A percentile compares a stretch with the other conserved stretches of the same genome.
phyloP scores from a whole-genome alignment of 1,284 basidiomycete species.

The Cystobasidium pallidum region DNA sequence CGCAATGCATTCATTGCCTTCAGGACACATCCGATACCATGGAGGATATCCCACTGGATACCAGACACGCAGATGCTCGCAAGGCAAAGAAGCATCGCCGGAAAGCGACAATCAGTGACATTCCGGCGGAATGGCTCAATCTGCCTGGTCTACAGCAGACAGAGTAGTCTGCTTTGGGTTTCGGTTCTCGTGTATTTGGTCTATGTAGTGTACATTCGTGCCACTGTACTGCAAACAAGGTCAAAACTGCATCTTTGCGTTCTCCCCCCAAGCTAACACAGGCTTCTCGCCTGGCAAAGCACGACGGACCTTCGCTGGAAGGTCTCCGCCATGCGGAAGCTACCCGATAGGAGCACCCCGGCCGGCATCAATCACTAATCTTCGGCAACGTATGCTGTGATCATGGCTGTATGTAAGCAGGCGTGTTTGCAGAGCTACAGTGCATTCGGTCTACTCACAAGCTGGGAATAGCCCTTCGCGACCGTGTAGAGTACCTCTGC shows the following conservation, averaged over 20 bases:
- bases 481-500: slow-evolving; percentile 26
- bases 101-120: slow-evolving; percentile 53
- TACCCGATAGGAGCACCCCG: too few species aligned
- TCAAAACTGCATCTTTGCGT: too few species aligned
- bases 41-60: slow-evolving; percentile 55
- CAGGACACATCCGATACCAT: slow-evolving; percentile 51
- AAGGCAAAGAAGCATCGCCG: slow-evolving; percentile 46
- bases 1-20: background rate
- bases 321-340: too few species aligned
- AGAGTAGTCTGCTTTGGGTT: background rate
- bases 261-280: too few species aligned
- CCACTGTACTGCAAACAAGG: background rate
- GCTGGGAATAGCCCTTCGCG: slow-evolving; percentile 42
- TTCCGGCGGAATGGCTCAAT: slow-evolving; percentile 56
- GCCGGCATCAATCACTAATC: too few species aligned
- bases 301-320: too few species aligned
- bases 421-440: background rate
- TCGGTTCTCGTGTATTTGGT: background rate
- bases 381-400: slow-evolving; percentile 25
- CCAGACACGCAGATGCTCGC: slow-evolving; percentile 51
- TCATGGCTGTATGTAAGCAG: background rate
- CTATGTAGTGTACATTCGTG: background rate
- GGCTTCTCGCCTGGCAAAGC: too few species aligned
- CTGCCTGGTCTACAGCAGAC: background rate
- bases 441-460: slow-evolving; percentile 7